Conservation (phyloP, 306 rosid species). For the Quercus ilex region DNA sequence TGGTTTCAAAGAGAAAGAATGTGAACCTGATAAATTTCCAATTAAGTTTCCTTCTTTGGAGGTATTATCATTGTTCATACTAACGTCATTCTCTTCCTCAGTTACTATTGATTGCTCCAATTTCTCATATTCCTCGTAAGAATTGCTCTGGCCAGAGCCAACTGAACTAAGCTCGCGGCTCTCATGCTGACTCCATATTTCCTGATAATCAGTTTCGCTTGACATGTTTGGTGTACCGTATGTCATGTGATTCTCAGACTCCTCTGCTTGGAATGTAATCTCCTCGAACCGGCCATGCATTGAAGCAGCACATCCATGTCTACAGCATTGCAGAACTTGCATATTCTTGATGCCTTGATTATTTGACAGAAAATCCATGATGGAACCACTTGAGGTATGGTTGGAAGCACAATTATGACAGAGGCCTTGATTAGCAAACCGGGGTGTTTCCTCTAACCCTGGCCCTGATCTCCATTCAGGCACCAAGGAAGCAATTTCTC, state of each 20-base stretch:
- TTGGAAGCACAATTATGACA: slow-evolving; percentile 63
- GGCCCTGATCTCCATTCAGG: slow-evolving; percentile 77
- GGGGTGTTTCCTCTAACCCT: slow-evolving; percentile 57
- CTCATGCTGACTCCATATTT: slow-evolving; percentile 57
- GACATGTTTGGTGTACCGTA: slow-evolving; percentile 32
- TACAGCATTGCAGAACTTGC: slow-evolving; percentile 52
- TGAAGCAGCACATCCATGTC: slow-evolving; percentile 58
- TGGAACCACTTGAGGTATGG: slow-evolving; percentile 51
- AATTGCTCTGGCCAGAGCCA: slow-evolving; percentile 60
- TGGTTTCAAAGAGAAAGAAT: slow-evolving; percentile 29
- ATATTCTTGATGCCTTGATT: slow-evolving; percentile 34
- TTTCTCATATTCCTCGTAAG: slow-evolving; percentile 60
- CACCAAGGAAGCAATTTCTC: slow-evolving; percentile 76
- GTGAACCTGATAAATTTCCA: slow-evolving; percentile 38
- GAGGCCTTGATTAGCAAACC: slow-evolving; percentile 37
- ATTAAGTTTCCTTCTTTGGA: slow-evolving; percentile 23
- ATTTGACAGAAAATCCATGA: slow-evolving; percentile 35
- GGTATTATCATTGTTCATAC: slow-evolving; percentile 27
- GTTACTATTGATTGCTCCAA: slow-evolving; percentile 24
- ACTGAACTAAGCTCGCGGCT: slow-evolving; percentile 63
- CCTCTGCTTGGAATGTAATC: slow-evolving; percentile 60
- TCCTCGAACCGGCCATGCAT: slow-evolving; percentile 91
- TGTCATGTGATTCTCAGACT: slow-evolving; percentile 36
- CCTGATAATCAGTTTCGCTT: slow-evolving; percentile 35
- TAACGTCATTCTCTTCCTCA: slow-evolving; percentile 25